Conservation (phyloP, 73 alveolate genomes). For the Effrenium voratum region DNA sequence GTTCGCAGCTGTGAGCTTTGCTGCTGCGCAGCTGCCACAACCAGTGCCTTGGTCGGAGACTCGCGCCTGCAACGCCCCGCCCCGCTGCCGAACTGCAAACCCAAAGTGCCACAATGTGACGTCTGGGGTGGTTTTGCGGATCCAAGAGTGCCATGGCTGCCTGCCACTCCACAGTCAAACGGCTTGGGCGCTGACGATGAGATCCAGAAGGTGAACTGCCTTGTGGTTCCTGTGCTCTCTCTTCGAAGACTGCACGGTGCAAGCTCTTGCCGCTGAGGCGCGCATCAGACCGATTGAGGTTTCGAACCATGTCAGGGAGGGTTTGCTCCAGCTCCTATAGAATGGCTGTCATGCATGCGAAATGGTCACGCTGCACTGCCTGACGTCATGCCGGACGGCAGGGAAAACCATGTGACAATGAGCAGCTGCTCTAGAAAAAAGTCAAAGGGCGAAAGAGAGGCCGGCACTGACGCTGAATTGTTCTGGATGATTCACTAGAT, state of each 20-base stretch:
- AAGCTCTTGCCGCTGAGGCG: not conserved
- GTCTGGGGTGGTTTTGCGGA: not conserved
- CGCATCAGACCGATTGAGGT: not conserved
- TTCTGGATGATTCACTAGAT: too few species aligned
- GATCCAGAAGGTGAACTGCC: conserved; percentile 55
- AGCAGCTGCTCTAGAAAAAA: not conserved
- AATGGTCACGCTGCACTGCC: not conserved
- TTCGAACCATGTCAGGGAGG: conserved; percentile 66
- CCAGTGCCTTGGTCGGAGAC: conserved; percentile 23
- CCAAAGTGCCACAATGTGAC: not conserved
- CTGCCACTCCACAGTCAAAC: not conserved
- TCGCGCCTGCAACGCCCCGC: too few species aligned
- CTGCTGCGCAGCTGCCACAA: conserved; percentile 69
- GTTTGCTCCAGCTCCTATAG: conserved; percentile 46
- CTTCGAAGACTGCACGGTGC: not conserved
- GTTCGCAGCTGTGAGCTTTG: not conserved
- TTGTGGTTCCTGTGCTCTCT: conserved; percentile 28
- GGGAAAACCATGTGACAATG: too few species aligned
- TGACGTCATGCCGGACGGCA: not conserved
- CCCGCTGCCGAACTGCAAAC: too few species aligned
- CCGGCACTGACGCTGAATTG: too few species aligned
- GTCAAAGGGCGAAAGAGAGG: not conserved
- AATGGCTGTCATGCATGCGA: not conserved
- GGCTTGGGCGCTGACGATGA: conserved; percentile 8
- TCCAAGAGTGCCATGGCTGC: not conserved